phyloP scores from a whole-genome alignment of 176 grass and related monocot species.

The Eremochloa ophiuroides region DNA sequence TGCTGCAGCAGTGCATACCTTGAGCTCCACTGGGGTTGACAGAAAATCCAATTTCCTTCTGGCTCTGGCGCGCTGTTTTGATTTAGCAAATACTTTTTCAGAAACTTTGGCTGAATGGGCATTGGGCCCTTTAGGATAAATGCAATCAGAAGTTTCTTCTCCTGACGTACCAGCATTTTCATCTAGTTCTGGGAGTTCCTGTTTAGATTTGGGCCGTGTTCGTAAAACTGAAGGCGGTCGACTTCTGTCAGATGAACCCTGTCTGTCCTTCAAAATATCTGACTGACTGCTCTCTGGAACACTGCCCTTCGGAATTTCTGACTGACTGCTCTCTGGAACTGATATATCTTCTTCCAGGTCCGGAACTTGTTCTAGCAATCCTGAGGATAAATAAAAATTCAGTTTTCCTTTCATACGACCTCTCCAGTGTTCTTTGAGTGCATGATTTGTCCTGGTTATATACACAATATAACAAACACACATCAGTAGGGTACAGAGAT shows the following conservation, averaged over 20 bases:
- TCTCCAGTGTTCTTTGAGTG: conserved; percentile 52
- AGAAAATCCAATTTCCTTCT: conserved; percentile 37
- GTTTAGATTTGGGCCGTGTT: conserved; percentile 28
- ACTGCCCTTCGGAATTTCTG: conserved; percentile 10
- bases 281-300: conserved; percentile 11
- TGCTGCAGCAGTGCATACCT: background rate
- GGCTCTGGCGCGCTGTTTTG: conserved; percentile 31
- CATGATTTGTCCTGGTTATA: conserved; percentile 42
- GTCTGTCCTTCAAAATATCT: conserved; percentile 13
- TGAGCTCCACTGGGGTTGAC: conserved; percentile 45
- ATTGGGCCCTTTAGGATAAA: background rate
- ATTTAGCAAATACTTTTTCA: conserved; percentile 27
- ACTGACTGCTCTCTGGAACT: conserved; percentile 15
- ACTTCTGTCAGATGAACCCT: conserved; percentile 3
- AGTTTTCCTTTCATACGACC: conserved; percentile 46
- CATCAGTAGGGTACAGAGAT: conserved; percentile 20
- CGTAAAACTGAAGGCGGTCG: background rate
- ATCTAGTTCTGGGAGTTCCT: conserved; percentile 13
- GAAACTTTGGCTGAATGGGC: conserved; percentile 14
- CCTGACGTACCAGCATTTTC: conserved; percentile 28
- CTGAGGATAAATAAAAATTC: conserved; percentile 47
- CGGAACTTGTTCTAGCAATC: conserved; percentile 41
- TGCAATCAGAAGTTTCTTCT: conserved; percentile 13
- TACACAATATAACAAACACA: conserved; percentile 5
- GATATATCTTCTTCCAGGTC: conserved; percentile 12